phyloP scores from a whole-genome alignment of 2,329 filamentous ascomycete species.

The Epichloe coenophiala region DNA sequence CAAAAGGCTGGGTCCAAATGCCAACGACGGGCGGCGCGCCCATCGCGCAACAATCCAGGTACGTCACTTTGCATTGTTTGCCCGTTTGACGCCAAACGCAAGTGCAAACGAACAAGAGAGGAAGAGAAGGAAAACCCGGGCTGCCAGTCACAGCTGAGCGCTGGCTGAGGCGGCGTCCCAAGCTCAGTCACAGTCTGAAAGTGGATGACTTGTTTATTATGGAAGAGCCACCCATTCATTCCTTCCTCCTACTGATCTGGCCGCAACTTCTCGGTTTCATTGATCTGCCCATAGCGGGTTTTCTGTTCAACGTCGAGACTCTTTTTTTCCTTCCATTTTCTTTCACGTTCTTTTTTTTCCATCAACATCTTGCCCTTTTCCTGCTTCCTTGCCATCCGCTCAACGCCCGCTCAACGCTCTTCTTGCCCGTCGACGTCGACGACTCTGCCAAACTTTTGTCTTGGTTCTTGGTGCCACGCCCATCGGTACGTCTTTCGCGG shows the following conservation, averaged over 20 bases:
- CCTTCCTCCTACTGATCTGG: slow-evolving; percentile 1
- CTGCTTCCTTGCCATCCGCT: background rate
- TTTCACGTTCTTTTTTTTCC: background rate
- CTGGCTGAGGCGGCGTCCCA: background rate
- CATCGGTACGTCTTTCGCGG: slow-evolving; percentile 1
- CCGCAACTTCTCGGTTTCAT: background rate
- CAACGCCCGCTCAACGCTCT: background rate
- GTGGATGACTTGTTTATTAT: background rate
- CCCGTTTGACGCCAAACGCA: background rate
- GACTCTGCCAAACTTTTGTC: background rate
- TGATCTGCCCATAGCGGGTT: background rate
- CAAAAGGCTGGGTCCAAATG: slow-evolving; percentile 1
- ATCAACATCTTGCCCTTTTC: background rate
- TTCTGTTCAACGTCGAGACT: background rate
- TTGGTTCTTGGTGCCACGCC: background rate
- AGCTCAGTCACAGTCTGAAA: background rate
- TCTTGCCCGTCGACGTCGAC: background rate
- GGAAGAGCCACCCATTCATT: slow-evolving; percentile 3
- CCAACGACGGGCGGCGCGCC: background rate
- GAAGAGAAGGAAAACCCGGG: too few species aligned
- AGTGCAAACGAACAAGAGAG: background rate
- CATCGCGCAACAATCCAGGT: slow-evolving; percentile 1
- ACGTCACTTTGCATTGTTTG: background rate
- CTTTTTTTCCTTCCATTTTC: background rate
- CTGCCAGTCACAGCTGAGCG: background rate